phyloP scores from a whole-genome alignment of 345 rosid genomes.

The Cardamine chenopodiifolia region DNA sequence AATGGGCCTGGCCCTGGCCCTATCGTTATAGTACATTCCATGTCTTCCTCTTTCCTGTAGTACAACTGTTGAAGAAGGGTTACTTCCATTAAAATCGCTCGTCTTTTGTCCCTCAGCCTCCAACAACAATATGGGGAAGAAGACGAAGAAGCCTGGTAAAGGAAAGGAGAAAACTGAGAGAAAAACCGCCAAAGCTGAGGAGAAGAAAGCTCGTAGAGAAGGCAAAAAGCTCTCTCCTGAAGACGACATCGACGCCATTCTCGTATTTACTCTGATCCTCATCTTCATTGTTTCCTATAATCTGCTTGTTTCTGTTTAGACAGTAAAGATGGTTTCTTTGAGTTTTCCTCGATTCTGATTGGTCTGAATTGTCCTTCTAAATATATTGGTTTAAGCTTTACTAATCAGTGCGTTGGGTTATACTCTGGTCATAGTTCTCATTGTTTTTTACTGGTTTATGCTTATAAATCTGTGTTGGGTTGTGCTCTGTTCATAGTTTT shows the following conservation, averaged over 20 bases:
- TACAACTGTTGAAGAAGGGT: conserved; percentile 20
- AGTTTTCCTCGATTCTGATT: background rate
- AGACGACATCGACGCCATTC: conserved; percentile 93
- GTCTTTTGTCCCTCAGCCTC: conserved; percentile 30
- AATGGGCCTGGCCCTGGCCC: conserved; percentile 6
- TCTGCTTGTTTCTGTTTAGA: background rate
- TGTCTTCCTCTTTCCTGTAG: background rate
- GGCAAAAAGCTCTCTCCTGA: conserved; percentile 86
- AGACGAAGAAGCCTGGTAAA: conserved; percentile 85
- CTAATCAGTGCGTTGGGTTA: conserved; percentile 2
- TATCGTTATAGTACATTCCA: background rate
- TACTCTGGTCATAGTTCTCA: background rate
- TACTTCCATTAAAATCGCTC: conserved; percentile 6
- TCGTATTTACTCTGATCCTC: conserved; percentile 49
- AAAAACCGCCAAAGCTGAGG: conserved; percentile 87
- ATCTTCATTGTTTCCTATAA: background rate
- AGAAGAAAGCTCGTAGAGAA: conserved; percentile 83
- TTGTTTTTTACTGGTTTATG: background rate
- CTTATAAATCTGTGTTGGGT: background rate
- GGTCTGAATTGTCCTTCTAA: background rate
- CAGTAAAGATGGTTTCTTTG: conserved; percentile 9
- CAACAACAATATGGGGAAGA: conserved; percentile 67
- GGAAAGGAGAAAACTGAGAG: conserved; percentile 92
- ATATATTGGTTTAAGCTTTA: background rate
- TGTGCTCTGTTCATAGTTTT: background rate